These are phyloP conservation scores for Cardamine occulta DNA, from an alignment of 345 rosid species.

Conservation along the genomic window DNA sequence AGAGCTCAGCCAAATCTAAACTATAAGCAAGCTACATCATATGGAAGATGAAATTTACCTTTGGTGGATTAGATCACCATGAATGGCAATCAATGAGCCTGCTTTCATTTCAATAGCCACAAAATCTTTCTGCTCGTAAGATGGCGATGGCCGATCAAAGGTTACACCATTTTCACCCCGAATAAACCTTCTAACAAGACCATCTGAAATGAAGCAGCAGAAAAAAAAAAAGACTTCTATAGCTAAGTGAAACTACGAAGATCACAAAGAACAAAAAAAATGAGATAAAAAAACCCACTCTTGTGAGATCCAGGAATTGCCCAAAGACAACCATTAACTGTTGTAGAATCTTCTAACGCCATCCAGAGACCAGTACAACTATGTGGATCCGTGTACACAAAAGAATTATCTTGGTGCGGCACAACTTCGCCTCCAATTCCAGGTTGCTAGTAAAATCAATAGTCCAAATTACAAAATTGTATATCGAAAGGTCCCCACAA, in stretches of 20 bases:
- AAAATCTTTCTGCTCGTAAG: constrained; percentile 80
- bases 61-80: constrained; percentile 90
- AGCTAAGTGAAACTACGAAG: constrained; percentile 22
- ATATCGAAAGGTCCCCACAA: too few relatives aligned
- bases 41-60: constrained; percentile 53
- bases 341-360: constrained; percentile 93
- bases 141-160: constrained; percentile 76
- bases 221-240: not conserved
- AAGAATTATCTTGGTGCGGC: constrained; percentile 95
- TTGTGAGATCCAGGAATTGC: constrained; percentile 97
- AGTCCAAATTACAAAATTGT: not conserved
- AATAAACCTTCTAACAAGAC: constrained; percentile 83
- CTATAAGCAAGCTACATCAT: constrained; percentile 3
- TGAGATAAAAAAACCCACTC: constrained; percentile 49
- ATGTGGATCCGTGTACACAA: constrained; percentile 81
- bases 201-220: constrained; percentile 57
- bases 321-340: constrained; percentile 90
- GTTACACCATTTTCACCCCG: constrained; percentile 78
- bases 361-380: constrained; percentile 96
- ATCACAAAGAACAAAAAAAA: constrained; percentile 16
- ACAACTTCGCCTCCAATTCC: constrained; percentile 97
- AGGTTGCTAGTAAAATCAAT: constrained; percentile 68
- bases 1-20: constrained; percentile 10
- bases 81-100: constrained; percentile 86
- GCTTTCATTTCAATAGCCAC: constrained; percentile 90